Evolutionary conservation across 805 yeast genomes (phyloP).

Genomic region (Suhomyces faveliae): DNA sequence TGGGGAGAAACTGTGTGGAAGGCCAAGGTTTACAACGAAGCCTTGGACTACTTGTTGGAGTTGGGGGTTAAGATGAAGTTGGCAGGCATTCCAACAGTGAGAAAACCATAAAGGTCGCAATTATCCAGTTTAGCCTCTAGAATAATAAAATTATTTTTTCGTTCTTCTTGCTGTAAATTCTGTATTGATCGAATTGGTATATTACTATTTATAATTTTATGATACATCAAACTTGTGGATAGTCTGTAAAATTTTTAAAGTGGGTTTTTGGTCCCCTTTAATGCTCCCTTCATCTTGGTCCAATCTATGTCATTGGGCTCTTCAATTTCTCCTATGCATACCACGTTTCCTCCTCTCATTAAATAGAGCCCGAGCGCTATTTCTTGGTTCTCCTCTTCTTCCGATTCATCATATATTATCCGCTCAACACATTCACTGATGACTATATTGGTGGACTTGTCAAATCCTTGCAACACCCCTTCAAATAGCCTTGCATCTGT

Average conservation of each 20-base stretch:
- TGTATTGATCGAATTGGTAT: not conserved
- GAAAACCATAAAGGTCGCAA: not conserved
- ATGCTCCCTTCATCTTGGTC: constrained; percentile 31
- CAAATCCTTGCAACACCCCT: constrained; percentile 54
- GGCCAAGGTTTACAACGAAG: constrained; percentile 91
- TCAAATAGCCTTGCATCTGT: constrained; percentile 55
- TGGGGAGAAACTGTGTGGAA: constrained; percentile 94
- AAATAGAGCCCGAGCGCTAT: constrained; percentile 48
- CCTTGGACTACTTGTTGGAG: constrained; percentile 84
- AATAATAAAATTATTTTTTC: not conserved
- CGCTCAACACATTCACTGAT: constrained; percentile 53
- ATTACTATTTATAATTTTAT: not conserved
- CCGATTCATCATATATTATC: constrained; percentile 42
- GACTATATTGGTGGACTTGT: constrained; percentile 61
- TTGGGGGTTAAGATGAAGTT: constrained; percentile 80
- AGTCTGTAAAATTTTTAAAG: constrained; percentile 16
- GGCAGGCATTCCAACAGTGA: constrained; percentile 51
- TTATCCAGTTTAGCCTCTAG: too few relatives aligned
- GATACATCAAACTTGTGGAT: not conserved
- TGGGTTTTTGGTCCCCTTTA: constrained; percentile 43
- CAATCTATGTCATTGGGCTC: constrained; percentile 43
- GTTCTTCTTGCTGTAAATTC: not conserved
- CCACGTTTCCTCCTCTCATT: constrained; percentile 59
- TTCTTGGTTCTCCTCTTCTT: constrained; percentile 38
- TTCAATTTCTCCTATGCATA: constrained; percentile 55